Evolutionary conservation across 495 filamentous ascomycete genomes (phyloP).

Genomic region (Hypomontagnella submonticulosa): DNA sequence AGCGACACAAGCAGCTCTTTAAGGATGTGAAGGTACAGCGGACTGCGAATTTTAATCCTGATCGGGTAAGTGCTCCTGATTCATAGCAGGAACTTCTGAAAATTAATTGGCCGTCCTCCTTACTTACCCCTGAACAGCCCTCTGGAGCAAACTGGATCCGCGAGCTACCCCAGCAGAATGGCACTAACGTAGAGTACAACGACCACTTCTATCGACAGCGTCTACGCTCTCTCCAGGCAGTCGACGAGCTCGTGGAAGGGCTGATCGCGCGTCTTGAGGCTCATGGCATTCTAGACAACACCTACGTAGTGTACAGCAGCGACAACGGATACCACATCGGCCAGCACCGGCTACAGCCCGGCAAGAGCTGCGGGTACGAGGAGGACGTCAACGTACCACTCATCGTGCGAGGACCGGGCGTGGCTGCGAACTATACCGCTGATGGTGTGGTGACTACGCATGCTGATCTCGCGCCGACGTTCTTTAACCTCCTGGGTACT

Average conservation of each 20-base stretch:
- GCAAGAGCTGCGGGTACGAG: slow-evolving; percentile 73
- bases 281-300: slow-evolving; percentile 66
- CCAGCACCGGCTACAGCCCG: slow-evolving; percentile 73
- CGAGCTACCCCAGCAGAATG: slow-evolving; percentile 62
- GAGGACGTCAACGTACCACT: slow-evolving; percentile 76
- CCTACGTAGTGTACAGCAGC: slow-evolving; percentile 73
- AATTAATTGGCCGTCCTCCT: too few species aligned
- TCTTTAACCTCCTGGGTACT: slow-evolving; percentile 63
- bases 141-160: slow-evolving; percentile 70
- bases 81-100: neutral
- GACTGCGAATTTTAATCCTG: slow-evolving; percentile 60
- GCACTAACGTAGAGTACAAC: slow-evolving; percentile 67
- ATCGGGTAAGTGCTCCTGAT: slow-evolving; percentile 51
- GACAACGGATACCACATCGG: slow-evolving; percentile 79
- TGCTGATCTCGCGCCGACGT: slow-evolving; percentile 72
- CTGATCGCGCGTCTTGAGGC: slow-evolving; percentile 62
- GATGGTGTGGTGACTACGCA: slow-evolving; percentile 68
- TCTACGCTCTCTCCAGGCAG: slow-evolving; percentile 69
- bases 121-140: slow-evolving; percentile 42
- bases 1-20: slow-evolving; percentile 58
- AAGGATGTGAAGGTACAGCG: slow-evolving; percentile 57
- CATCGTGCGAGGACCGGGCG: slow-evolving; percentile 66
- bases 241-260: slow-evolving; percentile 72
- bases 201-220: slow-evolving; percentile 73
- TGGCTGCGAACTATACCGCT: slow-evolving; percentile 53